These are phyloP conservation scores for Chaetomium tenue DNA, from an alignment of 495 filamentous ascomycete genomes.

Conservation along the genomic window DNA sequence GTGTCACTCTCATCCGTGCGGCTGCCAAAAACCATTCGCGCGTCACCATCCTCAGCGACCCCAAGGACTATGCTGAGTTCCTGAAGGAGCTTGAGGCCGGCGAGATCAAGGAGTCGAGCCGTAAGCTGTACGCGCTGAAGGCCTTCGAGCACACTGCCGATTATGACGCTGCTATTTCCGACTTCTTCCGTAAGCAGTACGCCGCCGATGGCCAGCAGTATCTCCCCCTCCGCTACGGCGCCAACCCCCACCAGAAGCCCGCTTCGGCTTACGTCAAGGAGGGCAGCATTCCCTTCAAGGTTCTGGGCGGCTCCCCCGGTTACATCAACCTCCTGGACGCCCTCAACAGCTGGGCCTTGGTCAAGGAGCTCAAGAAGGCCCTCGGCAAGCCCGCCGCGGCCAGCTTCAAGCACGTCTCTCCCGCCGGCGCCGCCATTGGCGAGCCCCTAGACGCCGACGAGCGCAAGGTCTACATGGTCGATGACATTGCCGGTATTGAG, in stretches of 20 bases:
- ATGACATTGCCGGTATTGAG: constrained; percentile 86
- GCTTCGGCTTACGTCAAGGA: constrained; percentile 76
- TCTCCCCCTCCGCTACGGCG: constrained; percentile 83
- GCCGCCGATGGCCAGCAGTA: constrained; percentile 81
- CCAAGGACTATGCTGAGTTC: constrained; percentile 89
- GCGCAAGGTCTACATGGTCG: constrained; percentile 96
- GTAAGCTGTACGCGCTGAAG: constrained; percentile 88
- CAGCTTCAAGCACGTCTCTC: constrained; percentile 98
- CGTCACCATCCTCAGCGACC: constrained; percentile 93
- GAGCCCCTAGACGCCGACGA: constrained; percentile 80
- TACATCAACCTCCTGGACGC: constrained; percentile 97
- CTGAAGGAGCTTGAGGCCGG: constrained; percentile 83
- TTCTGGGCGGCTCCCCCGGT: constrained; percentile 86
- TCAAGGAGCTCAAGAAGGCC: constrained; percentile 91
- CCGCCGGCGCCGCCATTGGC: constrained; percentile 92
- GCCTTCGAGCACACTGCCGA: constrained; percentile 98
- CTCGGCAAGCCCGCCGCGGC: constrained; percentile 88
- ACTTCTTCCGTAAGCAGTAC: constrained; percentile 97
- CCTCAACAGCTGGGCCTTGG: constrained; percentile 92
- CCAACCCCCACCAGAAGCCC: constrained; percentile 97
- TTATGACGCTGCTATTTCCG: constrained; percentile 90
- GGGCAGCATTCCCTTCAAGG: constrained; percentile 86
- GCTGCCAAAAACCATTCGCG: constrained; percentile 96
- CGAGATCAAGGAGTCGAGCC: constrained; percentile 75
- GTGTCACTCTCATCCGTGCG: constrained; percentile 91